A percentile compares a stretch with the other conserved stretches of the same genome.
Conservation (phyloP, 805 yeast species). For the Metschnikowia orientalis region DNA sequence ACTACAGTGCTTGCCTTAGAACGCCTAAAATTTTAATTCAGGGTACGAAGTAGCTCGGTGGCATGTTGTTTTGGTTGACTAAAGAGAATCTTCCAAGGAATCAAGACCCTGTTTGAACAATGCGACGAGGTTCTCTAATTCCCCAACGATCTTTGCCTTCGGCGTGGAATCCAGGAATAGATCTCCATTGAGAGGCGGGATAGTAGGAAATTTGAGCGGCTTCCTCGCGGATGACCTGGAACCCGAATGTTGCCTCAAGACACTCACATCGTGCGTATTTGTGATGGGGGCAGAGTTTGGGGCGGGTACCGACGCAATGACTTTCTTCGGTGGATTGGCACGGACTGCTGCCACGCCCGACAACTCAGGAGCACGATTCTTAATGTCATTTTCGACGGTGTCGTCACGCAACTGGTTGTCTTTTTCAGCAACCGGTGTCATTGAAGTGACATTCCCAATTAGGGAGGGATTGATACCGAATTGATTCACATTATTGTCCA, state of each 20-base stretch:
- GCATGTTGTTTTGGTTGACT: no score
- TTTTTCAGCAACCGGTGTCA: constrained; percentile 78
- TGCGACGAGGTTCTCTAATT: constrained; percentile 36
- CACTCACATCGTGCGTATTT: background rate
- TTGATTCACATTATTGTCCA: constrained; percentile 51
- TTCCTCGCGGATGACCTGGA: constrained; percentile 6
- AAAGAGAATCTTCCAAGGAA: constrained; percentile 27
- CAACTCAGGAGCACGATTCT: constrained; percentile 5
- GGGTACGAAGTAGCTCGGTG: no score
- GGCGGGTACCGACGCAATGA: constrained; percentile 7
- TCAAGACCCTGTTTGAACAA: constrained; percentile 39
- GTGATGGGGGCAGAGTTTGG: constrained; percentile 14
- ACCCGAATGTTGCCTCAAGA: constrained; percentile 1
- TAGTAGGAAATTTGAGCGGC: constrained; percentile 27
- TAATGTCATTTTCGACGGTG: constrained; percentile 1
- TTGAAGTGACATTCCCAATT: constrained; percentile 51
- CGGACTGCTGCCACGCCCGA: constrained; percentile 4
- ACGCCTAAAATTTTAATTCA: no score
- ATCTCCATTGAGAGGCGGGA: constrained; percentile 35
- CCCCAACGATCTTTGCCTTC: constrained; percentile 30
- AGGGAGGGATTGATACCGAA: constrained; percentile 59
- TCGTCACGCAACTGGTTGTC: constrained; percentile 21
- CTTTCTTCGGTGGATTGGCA: constrained; percentile 1
- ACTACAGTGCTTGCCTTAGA: no score
- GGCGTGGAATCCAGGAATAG: constrained; percentile 37